Evolutionary conservation across 2,329 filamentous ascomycete species (phyloP).

Genomic region (Fusarium tricinctum): DNA sequence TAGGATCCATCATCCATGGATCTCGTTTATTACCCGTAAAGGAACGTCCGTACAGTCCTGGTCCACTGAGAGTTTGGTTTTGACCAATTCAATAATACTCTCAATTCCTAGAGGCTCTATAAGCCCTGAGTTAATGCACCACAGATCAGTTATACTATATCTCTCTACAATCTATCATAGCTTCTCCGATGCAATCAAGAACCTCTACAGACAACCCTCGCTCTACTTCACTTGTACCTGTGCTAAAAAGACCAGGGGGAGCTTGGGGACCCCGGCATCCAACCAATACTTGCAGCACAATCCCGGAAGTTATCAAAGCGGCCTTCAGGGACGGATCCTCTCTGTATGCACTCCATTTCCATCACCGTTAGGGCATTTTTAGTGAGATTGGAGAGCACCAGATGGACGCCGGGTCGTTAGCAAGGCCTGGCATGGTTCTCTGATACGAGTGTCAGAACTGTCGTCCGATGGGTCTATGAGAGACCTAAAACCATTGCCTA

Average conservation of each 20-base stretch:
- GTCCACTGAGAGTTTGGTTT: background rate
- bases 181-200: background rate
- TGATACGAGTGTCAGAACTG: background rate
- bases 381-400: conserved; percentile 23
- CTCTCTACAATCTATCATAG: background rate
- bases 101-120: background rate
- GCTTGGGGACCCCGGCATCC: conserved; percentile 16
- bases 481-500: background rate
- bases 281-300: conserved; percentile 20
- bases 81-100: no score
- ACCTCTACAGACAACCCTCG: background rate
- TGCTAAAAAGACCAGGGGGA: conserved; percentile 16
- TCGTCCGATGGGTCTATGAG: background rate
- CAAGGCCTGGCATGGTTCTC: conserved; percentile 9
- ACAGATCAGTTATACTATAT: background rate
- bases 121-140: background rate
- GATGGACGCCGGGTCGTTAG: conserved; percentile 9
- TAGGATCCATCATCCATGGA: conserved; percentile 14
- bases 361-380: conserved; percentile 23
- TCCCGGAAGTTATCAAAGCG: conserved; percentile 37
- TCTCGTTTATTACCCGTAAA: conserved; percentile 21
- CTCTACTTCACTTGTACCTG: conserved; percentile 26
- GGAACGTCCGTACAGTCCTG: conserved; percentile 1
- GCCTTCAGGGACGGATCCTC: conserved; percentile 30
- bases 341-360: conserved; percentile 32